Evolutionary conservation across 1,284 basidiomycete genomes (phyloP).

Genomic region (Irpex rosettiformis): DNA sequence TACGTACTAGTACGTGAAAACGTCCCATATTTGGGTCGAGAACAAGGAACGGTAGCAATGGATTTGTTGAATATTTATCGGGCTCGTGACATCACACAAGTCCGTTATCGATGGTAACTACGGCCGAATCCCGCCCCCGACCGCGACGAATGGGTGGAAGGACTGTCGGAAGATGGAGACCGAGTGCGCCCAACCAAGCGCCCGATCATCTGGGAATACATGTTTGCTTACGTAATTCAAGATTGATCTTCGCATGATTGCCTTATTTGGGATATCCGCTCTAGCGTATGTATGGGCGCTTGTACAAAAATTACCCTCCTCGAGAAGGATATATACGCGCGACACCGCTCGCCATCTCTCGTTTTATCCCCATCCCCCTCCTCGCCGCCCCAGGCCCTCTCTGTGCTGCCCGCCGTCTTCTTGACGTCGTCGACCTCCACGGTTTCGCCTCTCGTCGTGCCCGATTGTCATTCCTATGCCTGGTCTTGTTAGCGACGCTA

Average conservation of each 20-base stretch:
- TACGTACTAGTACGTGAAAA: too few relatives aligned
- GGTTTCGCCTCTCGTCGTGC: not conserved
- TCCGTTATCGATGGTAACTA: not conserved
- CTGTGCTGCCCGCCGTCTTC: not conserved
- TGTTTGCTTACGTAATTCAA: not conserved
- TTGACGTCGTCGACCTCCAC: not conserved
- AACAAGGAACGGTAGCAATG: not conserved
- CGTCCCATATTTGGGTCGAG: too few relatives aligned
- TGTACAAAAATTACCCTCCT: not conserved
- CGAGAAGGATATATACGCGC: not conserved
- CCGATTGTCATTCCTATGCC: constrained; percentile 34
- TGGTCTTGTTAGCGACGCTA: constrained; percentile 58
- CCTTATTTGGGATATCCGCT: not conserved
- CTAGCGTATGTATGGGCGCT: not conserved
- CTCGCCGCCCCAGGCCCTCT: not conserved
- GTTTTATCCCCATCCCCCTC: not conserved
- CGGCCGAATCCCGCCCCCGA: not conserved
- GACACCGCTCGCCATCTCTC: not conserved
- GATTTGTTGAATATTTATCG: not conserved
- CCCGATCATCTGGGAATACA: not conserved
- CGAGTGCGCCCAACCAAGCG: not conserved
- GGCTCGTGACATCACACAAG: not conserved
- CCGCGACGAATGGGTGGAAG: not conserved
- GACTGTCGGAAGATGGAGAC: not conserved
- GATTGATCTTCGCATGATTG: not conserved